Base-by-base conservation (phyloP, 1,284 basidiomycete genomes). In the Ustilago cynodontis region DNA sequence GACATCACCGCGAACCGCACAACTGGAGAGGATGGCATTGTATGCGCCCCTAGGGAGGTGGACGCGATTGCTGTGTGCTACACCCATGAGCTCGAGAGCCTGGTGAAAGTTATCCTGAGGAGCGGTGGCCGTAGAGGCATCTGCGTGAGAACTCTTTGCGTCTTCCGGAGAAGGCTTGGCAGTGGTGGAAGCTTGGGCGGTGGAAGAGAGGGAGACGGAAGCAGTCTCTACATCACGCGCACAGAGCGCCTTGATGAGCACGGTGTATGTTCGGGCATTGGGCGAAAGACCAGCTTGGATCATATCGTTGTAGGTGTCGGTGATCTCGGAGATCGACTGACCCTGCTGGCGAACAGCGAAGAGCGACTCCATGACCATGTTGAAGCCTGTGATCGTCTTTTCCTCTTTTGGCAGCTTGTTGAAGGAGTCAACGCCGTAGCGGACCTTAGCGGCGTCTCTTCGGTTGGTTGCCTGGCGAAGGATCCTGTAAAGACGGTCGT, bases 291-390 rank as follows among this genome's bases (percentile, higher is more conserved):
- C 90, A 49, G 88, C 88, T n/a, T 88, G 87, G 52, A 94, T 87
- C 89, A 95, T 91, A 62, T 91, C 88, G 79, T 93, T 90, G 88
- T 96, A 96, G 5, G 91, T 88, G 65, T 91, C 90, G 70, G 93
- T 86, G 54, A 94, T 87, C 43, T 89, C 84, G 0, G 88, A 87
- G 43, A 93, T 88, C 5, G 90, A 89, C 73, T 91, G 89, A 16
- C 90, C 91, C 14, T 82, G 71, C 22, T 77, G 62, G 64, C 92
- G 89, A 37, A 89, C 87, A 2, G 83, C 71, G 28, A 88, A 81
- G 2, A 94, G 86, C 0, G 90, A 90, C 5, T 88, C 81, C 49
- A 95, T 86, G 14, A 91, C 91, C 22, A 86, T 85, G 81, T 94
- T 94, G 88, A 91, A 94, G 8, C 91, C 89, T 10, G 64, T 37